Evolutionary conservation across 495 filamentous ascomycete genomes (phyloP), one percentile per base, ranked within the genome.

Genomic region (Penicillium roqueforti): DNA sequence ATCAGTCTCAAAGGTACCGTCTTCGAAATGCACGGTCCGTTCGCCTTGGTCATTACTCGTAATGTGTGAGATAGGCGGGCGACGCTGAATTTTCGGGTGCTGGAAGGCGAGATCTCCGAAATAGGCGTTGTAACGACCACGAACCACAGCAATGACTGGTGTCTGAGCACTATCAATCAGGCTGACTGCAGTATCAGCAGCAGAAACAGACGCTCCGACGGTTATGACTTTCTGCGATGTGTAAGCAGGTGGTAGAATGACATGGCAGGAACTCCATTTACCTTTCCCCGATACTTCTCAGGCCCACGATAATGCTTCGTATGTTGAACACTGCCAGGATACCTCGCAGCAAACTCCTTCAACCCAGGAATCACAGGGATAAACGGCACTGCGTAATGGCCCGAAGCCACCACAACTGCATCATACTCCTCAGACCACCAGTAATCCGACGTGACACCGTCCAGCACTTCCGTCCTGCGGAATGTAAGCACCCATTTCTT

Each of bases 321-420:
- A 51, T 76, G 74, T 34, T 66, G 57, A 9, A 76, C 64, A 20
- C 66, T 62, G 0, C 62, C 66, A 1, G 74, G 72, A 48, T 72
- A 69, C 20, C 54, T 53, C 13, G 57, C 49, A 0, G 68, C 55
- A 23, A 69, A 73, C 34, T 75, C 71, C 19, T 68, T 62, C 56
- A 76, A 36, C 0, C 74, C 74, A 0, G 62, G 55, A 32, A 88
- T 81, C 0, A 73, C 65, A 0, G 91, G 91, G 10, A 95, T 77
- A 64, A 78, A 86, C 0, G 87, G 86, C 9, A 87, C 81, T 1
- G 79, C 76, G 65, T 90, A 93, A 63, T 96, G 90, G 0, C 91
- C 91, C 31, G 80, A 87, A 1, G 88, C 89, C 6, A 95, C 82
- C 0, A 92, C 80, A 1, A 95, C 78, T 0, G 87, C 91, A 69